Conservation (phyloP, 2,329 filamentous ascomycete species). For the Scolecobasidium constrictum region DNA sequence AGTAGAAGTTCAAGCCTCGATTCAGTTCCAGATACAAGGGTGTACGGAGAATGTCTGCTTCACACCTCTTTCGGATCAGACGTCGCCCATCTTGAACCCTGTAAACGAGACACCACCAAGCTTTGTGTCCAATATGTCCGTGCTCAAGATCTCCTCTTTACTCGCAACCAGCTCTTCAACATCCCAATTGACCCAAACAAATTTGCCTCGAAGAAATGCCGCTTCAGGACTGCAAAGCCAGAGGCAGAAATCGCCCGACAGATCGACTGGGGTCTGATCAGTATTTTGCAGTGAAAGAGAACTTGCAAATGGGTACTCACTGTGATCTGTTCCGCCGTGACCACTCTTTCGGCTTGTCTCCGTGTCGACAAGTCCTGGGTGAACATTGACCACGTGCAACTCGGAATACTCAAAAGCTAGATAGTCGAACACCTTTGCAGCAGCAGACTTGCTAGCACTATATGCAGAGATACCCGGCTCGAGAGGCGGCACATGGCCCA, state of each 20-base stretch:
- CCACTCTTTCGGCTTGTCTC: slow-evolving; percentile 15
- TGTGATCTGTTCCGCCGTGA: neutral
- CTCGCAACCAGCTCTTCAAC: slow-evolving; percentile 19
- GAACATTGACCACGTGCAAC: slow-evolving; percentile 20
- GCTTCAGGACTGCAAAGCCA: slow-evolving; percentile 21
- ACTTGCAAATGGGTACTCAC: neutral
- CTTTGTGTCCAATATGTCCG: slow-evolving; percentile 8
- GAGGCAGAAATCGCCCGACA: slow-evolving; percentile 19
- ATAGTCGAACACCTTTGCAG: slow-evolving; percentile 20
- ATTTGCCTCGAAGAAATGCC: slow-evolving; percentile 12
- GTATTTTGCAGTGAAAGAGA: neutral
- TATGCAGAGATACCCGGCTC: slow-evolving; percentile 15
- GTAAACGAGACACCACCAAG: neutral
- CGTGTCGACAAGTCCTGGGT: slow-evolving; percentile 25
- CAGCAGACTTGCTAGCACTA: slow-evolving; percentile 21
- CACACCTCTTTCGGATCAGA: no score
- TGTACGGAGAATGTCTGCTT: no score
- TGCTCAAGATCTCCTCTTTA: slow-evolving; percentile 12
- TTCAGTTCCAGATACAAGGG: no score
- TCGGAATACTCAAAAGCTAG: slow-evolving; percentile 23
- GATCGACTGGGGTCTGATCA: slow-evolving; percentile 10
- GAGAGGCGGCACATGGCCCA: neutral
- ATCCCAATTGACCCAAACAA: slow-evolving; percentile 20
- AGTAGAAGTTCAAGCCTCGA: no score
- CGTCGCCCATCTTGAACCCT: neutral